phyloP scores from a whole-genome alignment of 1,284 basidiomycete genomes.

The Ceratobasidium sp. region DNA sequence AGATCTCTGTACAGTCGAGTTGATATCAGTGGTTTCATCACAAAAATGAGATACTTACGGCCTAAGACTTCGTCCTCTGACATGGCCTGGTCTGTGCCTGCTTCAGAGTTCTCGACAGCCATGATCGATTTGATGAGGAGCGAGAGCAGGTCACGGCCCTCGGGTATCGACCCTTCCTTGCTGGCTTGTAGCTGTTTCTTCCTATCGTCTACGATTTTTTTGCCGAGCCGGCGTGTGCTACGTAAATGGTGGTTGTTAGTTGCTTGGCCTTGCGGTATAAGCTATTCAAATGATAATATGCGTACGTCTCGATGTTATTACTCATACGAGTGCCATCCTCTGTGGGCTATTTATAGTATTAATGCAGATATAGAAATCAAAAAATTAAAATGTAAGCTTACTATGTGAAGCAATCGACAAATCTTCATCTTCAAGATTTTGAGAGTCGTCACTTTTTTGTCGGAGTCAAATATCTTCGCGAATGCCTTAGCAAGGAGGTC shows the following conservation, averaged over 20 bases:
- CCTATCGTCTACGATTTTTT: constrained; percentile 54
- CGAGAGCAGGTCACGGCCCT: constrained; percentile 49
- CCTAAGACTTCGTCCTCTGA: constrained; percentile 60
- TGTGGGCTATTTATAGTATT: background rate
- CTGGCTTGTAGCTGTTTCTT: constrained; percentile 49
- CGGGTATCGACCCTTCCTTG: constrained; percentile 16
- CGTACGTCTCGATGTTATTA: no score
- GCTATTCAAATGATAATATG: background rate
- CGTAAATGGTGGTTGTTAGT: background rate
- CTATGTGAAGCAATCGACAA: constrained; percentile 14
- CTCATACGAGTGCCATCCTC: no score
- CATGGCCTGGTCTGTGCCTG: constrained; percentile 55
- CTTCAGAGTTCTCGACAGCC: constrained; percentile 49
- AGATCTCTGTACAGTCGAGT: constrained; percentile 22
- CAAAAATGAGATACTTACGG: constrained; percentile 54
- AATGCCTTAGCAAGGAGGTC: constrained; percentile 51
- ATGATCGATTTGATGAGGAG: constrained; percentile 55
- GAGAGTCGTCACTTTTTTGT: background rate
- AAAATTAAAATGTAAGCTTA: background rate
- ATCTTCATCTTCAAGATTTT: background rate
- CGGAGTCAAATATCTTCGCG: constrained; percentile 48
- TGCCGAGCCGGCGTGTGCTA: constrained; percentile 48
- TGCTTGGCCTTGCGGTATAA: no score
- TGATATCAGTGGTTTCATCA: background rate
- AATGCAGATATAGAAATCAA: background rate